Evolutionary conservation across 2,329 filamentous ascomycete genomes (phyloP).

Genomic region (Colletotrichum tabaci): DNA sequence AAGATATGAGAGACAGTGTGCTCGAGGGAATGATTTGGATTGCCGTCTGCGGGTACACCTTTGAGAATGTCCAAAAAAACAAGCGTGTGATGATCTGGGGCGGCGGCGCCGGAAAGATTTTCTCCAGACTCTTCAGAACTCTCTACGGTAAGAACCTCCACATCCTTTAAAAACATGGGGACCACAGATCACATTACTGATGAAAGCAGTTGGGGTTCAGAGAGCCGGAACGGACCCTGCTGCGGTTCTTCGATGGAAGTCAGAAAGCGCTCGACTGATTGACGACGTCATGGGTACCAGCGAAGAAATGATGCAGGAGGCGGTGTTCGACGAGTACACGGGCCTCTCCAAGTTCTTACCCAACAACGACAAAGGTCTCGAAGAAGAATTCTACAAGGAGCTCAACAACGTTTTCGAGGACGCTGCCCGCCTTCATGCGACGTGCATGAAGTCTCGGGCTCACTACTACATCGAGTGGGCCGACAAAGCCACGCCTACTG

Average conservation of each 20-base stretch:
- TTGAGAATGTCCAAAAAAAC: background rate
- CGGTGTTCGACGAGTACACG: fast-evolving
- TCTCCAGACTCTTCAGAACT: background rate
- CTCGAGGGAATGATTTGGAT: background rate
- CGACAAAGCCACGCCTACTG: fast-evolving
- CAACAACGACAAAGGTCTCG: fast-evolving
- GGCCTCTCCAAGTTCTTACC: background rate
- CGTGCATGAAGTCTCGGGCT: conserved; percentile 19
- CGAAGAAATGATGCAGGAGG: fast-evolving
- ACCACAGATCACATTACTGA: background rate
- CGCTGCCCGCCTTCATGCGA: background rate
- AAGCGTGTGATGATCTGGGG: background rate
- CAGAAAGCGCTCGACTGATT: background rate
- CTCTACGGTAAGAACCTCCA: background rate
- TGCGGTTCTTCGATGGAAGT: conserved; percentile 6
- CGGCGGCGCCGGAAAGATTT: background rate
- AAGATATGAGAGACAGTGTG: background rate
- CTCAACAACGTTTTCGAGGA: background rate
- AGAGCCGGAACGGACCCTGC: background rate
- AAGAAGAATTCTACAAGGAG: background rate
- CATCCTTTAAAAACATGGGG: too few species aligned
- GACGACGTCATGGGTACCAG: background rate
- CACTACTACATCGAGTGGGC: background rate
- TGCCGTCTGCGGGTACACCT: background rate
- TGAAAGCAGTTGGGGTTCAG: too few species aligned